Evolutionary conservation across 2,329 filamentous ascomycete genomes (phyloP), one percentile per base, ranked within the genome.

Genomic region (Lasiodiplodia sp.): DNA sequence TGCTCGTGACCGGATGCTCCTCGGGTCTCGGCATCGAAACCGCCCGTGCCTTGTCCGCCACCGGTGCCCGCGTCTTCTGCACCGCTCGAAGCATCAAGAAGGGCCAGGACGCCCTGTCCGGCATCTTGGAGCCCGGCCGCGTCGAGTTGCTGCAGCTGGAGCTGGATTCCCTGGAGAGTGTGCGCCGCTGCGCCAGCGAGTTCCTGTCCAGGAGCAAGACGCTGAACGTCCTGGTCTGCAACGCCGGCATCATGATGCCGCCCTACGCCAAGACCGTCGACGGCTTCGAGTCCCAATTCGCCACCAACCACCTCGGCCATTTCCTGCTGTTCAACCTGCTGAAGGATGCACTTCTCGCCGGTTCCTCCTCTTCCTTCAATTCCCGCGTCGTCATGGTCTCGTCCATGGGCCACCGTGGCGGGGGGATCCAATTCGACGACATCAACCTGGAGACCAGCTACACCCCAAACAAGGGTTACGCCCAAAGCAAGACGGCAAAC

Each of bases 261-360:
- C 77, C 70, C 1, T 73, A 53, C 16, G 60, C 69, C 25, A 67
- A 73, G 2, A 82, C 80, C 2, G 69, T 74, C 34, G 81, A 84
- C 52, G 82, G 82, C 25, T 81, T 82, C 71, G 83, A 85, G 71
- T 73, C 78, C 12, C 81, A 84, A 51, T 81, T 84, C 68, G 82
- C 78, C 34, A 82, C 79, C 2, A 85, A 85, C 69, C 80, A 84
- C 71, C 69, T 85, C 63, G 82, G 80, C 8, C 82, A 82, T 68
- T 81, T 80, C 16, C 70, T 85, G 0, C 71, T 86, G 7, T 83
- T 79, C 14, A 81, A 80, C 38, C 73, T 83, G 1, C 75, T 86
- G 0, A 72, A 82, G 12, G 81, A 80, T 0, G 75, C 75, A 0
- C 73, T 86, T 21, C 73, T 79, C 14, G 72, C 77, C 38, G 44